These are phyloP conservation scores for Globisporangium apiculatum DNA, from an alignment of 352 stramenopile species.

Conservation along the genomic window DNA sequence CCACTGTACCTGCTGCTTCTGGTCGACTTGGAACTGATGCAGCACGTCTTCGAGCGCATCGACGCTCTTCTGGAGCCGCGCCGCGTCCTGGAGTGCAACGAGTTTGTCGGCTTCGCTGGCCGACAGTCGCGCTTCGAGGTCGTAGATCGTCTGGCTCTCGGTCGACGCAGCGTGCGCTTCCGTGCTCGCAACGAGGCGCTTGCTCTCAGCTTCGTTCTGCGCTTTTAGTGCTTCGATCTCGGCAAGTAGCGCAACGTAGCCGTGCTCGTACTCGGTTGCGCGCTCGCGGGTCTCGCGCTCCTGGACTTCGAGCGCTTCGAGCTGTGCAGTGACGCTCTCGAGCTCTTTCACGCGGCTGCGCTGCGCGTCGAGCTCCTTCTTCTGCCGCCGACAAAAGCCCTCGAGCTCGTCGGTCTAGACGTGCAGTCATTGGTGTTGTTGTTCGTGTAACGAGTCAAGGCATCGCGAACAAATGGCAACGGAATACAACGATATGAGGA, in stretches of 20 bases:
- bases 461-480: no score
- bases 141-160: constrained; percentile 51
- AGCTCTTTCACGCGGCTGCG: constrained; percentile 21
- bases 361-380: constrained; percentile 35
- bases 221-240: constrained; percentile 45
- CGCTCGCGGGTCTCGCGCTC: constrained; percentile 29
- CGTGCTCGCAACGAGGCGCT: constrained; percentile 29
- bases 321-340: constrained; percentile 6
- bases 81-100: constrained; percentile 50
- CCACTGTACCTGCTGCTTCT: constrained; percentile 32
- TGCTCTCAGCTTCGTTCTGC: constrained; percentile 43
- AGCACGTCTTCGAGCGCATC: constrained; percentile 55
- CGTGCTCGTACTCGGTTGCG: constrained; percentile 61
- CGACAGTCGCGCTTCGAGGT: constrained; percentile 46
- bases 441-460: no score
- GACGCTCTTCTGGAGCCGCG: constrained; percentile 42
- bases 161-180: constrained; percentile 43
- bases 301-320: constrained; percentile 31
- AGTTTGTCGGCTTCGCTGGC: constrained; percentile 55
- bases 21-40: constrained; percentile 55
- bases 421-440: background rate
- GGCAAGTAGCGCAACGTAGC: constrained; percentile 44
- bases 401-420: background rate
- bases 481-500: no score
- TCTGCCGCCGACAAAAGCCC: constrained; percentile 13